These are phyloP conservation scores for Curvularia eragrostidis DNA, from an alignment of 2,329 filamentous ascomycete genomes.

Conservation along the genomic window DNA sequence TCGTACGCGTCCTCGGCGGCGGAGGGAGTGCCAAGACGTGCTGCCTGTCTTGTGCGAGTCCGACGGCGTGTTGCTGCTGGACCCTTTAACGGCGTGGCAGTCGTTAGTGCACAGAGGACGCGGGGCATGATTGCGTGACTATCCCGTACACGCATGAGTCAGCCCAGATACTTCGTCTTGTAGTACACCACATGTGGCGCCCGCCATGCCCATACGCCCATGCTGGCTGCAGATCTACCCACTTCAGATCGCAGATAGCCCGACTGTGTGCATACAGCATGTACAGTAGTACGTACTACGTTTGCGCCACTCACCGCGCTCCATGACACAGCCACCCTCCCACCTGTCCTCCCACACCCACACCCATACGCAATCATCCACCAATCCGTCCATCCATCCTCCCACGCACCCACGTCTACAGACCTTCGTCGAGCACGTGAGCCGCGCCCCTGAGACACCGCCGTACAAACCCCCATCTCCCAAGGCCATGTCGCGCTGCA, in stretches of 20 bases:
- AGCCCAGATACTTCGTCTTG: neutral
- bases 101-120: neutral
- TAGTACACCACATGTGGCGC: neutral
- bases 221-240: neutral
- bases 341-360: too few species aligned
- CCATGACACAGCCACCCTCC: neutral
- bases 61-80: slow-evolving; percentile 7
- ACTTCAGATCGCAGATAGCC: neutral
- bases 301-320: slow-evolving; percentile 4
- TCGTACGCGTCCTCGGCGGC: slow-evolving; percentile 13
- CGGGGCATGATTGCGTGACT: neutral
- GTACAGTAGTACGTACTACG: too few species aligned
- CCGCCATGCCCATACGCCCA: neutral
- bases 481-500: neutral
- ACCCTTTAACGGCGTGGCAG: slow-evolving; percentile 1
- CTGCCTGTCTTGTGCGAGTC: neutral
- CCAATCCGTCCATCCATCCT: too few species aligned
- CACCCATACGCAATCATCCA: too few species aligned
- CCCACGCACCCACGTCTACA: neutral
- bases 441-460: neutral
- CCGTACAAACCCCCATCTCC: neutral
- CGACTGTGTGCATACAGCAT: too few species aligned
- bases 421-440: neutral
- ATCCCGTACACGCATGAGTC: neutral
- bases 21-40: slow-evolving; percentile 10